These are phyloP conservation scores for Diaporthe amygdali DNA, from an alignment of 2,329 filamentous ascomycete genomes.

Conservation along the genomic window DNA sequence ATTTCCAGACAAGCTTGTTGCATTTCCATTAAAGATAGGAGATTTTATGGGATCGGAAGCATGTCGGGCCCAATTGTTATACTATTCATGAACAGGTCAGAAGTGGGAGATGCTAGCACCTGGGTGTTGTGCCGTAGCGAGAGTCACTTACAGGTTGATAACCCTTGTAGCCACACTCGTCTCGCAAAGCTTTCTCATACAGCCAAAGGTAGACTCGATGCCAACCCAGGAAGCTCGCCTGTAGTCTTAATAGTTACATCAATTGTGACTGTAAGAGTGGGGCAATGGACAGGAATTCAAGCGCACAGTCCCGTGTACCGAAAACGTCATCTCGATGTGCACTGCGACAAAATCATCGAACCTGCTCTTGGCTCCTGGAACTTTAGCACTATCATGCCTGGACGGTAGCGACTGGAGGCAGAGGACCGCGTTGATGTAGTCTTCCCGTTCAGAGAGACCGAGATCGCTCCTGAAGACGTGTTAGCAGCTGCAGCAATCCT, in stretches of 20 bases:
- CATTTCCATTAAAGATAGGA: conserved; percentile 16
- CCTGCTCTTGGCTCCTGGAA: conserved; percentile 6
- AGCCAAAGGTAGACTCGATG: neutral
- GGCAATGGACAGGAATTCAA: neutral
- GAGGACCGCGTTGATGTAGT: conserved; percentile 8
- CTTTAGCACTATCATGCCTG: neutral
- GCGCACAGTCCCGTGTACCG: conserved; percentile 3
- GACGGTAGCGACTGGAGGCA: conserved; percentile 1
- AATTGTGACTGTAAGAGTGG: too few relatives aligned
- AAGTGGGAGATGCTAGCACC: neutral
- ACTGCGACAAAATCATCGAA: conserved; percentile 13
- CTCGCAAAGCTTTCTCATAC: conserved; percentile 12
- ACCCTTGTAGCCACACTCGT: conserved; percentile 21
- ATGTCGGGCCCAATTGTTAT: conserved; percentile 13
- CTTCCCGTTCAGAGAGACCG: neutral
- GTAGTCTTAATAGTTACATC: neutral
- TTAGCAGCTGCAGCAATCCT: neutral
- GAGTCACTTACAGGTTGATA: conserved; percentile 4
- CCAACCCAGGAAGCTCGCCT: conserved; percentile 21
- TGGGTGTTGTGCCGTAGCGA: too few relatives aligned
- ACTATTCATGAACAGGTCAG: neutral
- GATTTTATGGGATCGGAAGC: neutral
- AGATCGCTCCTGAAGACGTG: neutral
- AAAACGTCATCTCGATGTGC: neutral
- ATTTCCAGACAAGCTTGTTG: conserved; percentile 11